Conservation (phyloP, 805 yeast species). For the Candida hispaniensis region DNA sequence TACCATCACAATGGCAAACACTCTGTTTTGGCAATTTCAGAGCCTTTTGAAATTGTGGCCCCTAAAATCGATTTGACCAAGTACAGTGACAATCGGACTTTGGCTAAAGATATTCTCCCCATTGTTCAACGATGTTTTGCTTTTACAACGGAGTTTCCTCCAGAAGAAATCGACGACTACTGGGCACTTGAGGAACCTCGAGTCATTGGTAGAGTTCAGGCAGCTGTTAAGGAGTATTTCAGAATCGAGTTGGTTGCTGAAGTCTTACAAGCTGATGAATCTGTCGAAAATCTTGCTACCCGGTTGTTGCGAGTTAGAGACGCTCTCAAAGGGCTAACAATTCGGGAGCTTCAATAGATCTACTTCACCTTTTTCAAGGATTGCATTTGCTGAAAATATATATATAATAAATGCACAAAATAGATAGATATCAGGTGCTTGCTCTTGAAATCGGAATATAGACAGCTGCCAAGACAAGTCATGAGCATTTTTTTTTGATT, state of each 20-base stretch:
- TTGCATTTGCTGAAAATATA: no score
- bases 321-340: conserved; percentile 18
- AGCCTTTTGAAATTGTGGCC: conserved; percentile 51
- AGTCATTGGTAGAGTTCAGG: conserved; percentile 22
- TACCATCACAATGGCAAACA: conserved; percentile 59
- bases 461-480: no score
- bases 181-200: conserved; percentile 23
- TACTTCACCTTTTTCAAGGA: no score
- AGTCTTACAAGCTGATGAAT: conserved; percentile 35
- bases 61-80: conserved; percentile 28
- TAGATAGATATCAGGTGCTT: no score
- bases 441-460: no score
- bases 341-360: no score
- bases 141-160: conserved; percentile 21
- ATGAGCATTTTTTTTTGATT: no score
- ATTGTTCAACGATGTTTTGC: conserved; percentile 21
- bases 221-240: conserved; percentile 23
- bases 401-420: no score
- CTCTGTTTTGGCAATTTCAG: conserved; percentile 54
- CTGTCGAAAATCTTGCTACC: conserved; percentile 23
- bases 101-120: conserved; percentile 27
- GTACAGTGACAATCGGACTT: conserved; percentile 26
- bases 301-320: conserved; percentile 25
- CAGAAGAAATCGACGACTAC: conserved; percentile 19
- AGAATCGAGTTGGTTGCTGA: conserved; percentile 33